Evolutionary conservation across 1,284 basidiomycete species (phyloP).

Genomic region (Amylostereum areolatum): DNA sequence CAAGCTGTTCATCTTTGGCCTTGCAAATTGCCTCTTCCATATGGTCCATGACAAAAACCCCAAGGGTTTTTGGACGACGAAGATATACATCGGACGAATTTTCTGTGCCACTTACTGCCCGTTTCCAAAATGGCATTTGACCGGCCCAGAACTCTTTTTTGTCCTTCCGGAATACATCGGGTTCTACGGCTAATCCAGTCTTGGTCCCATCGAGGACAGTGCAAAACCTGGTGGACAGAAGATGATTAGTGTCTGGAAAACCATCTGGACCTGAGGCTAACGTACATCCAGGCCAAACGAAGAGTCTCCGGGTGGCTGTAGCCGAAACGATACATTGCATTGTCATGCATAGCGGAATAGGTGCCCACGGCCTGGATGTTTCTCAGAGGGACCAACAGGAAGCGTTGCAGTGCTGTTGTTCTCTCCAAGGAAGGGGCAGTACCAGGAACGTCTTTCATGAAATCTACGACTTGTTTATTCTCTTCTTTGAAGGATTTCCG

Average conservation of each 20-base stretch:
- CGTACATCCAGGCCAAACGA: constrained; percentile 55
- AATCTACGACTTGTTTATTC: constrained; percentile 38
- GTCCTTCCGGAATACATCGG: constrained; percentile 21
- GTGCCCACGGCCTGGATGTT: constrained; percentile 42
- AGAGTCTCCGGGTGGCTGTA: constrained; percentile 43
- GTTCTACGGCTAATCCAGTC: constrained; percentile 44
- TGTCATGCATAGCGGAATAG: constrained; percentile 54
- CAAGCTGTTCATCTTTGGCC: constrained; percentile 14
- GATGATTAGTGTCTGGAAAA: not conserved
- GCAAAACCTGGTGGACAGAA: constrained; percentile 40
- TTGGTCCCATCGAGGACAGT: constrained; percentile 54
- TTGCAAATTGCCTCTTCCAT: constrained; percentile 24
- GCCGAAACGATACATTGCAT: constrained; percentile 43
- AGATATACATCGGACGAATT: constrained; percentile 1
- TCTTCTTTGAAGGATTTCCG: constrained; percentile 33
- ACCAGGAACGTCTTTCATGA: constrained; percentile 18
- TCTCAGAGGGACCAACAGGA: constrained; percentile 42
- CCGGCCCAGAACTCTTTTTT: constrained; percentile 6
- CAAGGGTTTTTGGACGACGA: constrained; percentile 11
- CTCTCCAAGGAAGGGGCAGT: no score
- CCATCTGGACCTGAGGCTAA: constrained; percentile 4
- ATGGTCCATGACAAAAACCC: constrained; percentile 46
- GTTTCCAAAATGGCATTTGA: constrained; percentile 30
- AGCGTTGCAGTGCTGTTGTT: no score
- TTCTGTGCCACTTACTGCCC: constrained; percentile 7